Conservation (phyloP, 2,329 filamentous ascomycete genomes). For the Cytospora schulzeri region DNA sequence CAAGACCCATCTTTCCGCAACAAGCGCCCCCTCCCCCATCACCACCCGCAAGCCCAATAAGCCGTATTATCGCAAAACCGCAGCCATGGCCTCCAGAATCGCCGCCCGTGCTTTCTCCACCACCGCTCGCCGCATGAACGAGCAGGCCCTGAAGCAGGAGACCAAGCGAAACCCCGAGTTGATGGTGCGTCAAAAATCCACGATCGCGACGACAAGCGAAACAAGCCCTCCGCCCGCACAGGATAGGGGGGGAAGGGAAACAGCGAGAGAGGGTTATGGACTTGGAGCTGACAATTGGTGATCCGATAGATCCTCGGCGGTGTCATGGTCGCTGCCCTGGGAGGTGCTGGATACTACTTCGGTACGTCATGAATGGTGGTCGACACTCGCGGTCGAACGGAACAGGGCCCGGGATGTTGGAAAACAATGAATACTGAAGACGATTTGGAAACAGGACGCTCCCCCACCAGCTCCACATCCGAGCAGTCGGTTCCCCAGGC, state of each 20-base stretch:
- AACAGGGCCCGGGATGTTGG: no score
- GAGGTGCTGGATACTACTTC: conserved; percentile 88
- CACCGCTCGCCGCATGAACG: conserved; percentile 52
- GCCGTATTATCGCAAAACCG: conserved; percentile 28
- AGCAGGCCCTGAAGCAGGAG: conserved; percentile 57
- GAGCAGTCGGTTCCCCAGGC: conserved; percentile 73
- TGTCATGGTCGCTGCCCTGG: conserved; percentile 87
- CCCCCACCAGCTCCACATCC: conserved; percentile 82
- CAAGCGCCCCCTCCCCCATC: conserved; percentile 24
- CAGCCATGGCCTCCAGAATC: conserved; percentile 59
- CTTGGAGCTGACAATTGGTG: conserved; percentile 29
- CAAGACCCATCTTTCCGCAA: conserved; percentile 28
- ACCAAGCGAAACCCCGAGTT: conserved; percentile 57
- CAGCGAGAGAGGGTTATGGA: background rate
- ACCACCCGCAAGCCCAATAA: conserved; percentile 1
- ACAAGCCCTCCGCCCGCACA: background rate
- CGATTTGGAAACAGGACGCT: conserved; percentile 63
- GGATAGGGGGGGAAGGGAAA: background rate
- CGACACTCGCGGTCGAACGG: no score
- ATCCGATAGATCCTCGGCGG: conserved; percentile 75
- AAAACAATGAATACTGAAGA: conserved; percentile 14
- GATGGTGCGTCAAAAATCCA: conserved; percentile 43
- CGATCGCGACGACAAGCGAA: conserved; percentile 1
- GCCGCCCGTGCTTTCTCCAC: conserved; percentile 60
- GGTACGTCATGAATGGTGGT: conserved; percentile 52